Conservation (phyloP, 176 grass and related monocot genomes). For the Saccharum officinarum region DNA sequence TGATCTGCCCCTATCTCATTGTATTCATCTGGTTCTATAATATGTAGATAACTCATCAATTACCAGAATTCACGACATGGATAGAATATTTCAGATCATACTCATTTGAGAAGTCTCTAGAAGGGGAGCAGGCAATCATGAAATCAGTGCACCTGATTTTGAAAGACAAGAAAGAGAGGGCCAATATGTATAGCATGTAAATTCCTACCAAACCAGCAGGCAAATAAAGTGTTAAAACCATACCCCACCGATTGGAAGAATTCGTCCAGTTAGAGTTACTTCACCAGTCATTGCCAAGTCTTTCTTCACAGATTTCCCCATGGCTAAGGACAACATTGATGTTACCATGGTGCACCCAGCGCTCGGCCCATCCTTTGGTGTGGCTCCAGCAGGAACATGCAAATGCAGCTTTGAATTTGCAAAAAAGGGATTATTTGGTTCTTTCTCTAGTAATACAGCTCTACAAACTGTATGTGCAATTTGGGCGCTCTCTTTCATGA, state of each 20-base stretch:
- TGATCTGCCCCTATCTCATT: not conserved
- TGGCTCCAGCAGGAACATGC: slow-evolving; percentile 88
- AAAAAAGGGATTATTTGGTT: slow-evolving; percentile 76
- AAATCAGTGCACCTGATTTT: not conserved
- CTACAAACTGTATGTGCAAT: slow-evolving; percentile 89
- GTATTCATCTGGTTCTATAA: slow-evolving; percentile 1
- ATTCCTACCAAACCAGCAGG: slow-evolving; percentile 7
- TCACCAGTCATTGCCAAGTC: slow-evolving; percentile 95
- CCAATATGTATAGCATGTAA: not conserved
- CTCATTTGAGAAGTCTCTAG: not conserved
- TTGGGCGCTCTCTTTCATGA: slow-evolving; percentile 99
- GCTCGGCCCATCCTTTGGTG: slow-evolving; percentile 93
- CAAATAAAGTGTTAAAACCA: slow-evolving; percentile 15
- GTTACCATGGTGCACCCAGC: slow-evolving; percentile 94
- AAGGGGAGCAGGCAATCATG: not conserved
- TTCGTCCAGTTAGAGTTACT: slow-evolving; percentile 84
- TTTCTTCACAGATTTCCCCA: slow-evolving; percentile 75
- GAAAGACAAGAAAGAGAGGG: not conserved
- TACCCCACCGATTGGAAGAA: slow-evolving; percentile 82
- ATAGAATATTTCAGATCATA: not conserved
- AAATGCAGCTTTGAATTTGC: slow-evolving; percentile 82
- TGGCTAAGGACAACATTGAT: slow-evolving; percentile 86
- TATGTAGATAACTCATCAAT: not conserved
- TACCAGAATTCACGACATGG: not conserved
- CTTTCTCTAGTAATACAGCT: slow-evolving; percentile 71